phyloP scores from a whole-genome alignment of 2,329 filamentous ascomycete species.

The Beauveria bassiana region DNA sequence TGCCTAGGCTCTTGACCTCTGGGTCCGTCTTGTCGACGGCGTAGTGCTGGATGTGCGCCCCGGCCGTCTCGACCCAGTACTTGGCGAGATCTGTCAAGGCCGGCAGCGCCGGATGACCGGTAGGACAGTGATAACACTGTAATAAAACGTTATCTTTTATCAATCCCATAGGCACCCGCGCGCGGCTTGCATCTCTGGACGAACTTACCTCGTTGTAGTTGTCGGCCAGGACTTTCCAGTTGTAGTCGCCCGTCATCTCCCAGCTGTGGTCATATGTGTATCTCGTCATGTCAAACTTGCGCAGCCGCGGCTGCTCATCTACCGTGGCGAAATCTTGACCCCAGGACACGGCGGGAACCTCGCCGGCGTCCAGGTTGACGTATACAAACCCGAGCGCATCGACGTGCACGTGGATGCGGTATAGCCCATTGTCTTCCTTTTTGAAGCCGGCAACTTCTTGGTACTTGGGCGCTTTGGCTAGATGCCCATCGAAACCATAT shows the following conservation, averaged over 20 bases:
- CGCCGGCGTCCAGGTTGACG: conserved; percentile 38
- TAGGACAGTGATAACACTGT: conserved; percentile 43
- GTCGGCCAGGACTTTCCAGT: conserved; percentile 35
- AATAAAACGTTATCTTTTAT: neutral
- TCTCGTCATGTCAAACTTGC: conserved; percentile 19
- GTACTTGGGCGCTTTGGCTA: conserved; percentile 37
- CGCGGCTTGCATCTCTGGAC: too few species aligned
- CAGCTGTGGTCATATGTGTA: conserved; percentile 24
- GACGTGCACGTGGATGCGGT: conserved; percentile 37
- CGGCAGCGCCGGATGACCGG: conserved; percentile 50
- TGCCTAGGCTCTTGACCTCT: conserved; percentile 26
- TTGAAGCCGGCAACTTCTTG: conserved; percentile 32
- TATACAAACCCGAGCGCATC: conserved; percentile 40
- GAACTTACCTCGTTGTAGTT: conserved; percentile 36
- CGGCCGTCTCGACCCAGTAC: conserved; percentile 43
- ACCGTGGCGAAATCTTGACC: conserved; percentile 30
- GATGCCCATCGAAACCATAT: conserved; percentile 33
- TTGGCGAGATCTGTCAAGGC: conserved; percentile 47
- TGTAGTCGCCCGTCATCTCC: conserved; percentile 27
- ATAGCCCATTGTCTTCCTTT: conserved; percentile 34
- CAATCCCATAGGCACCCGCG: too few species aligned
- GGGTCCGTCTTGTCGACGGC: conserved; percentile 25
- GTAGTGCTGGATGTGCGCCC: conserved; percentile 33
- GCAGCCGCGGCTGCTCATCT: conserved; percentile 18
- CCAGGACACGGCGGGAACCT: conserved; percentile 32